phyloP scores from a whole-genome alignment of 805 yeast species.

The Limtongozyma cylindracea region DNA sequence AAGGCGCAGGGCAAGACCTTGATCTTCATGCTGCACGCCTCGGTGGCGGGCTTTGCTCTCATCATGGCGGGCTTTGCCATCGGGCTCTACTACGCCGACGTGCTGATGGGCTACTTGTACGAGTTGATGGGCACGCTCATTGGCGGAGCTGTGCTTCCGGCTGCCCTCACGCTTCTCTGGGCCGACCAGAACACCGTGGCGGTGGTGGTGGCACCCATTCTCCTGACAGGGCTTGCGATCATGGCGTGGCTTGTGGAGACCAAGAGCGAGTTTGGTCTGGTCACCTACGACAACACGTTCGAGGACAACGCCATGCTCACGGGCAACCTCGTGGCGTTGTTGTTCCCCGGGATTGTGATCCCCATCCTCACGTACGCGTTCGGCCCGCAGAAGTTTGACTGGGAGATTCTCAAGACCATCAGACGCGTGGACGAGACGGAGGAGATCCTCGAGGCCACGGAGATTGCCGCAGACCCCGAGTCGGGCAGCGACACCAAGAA shows the following conservation, averaged over 20 bases:
- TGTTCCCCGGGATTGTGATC: conserved; percentile 40
- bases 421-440: conserved; percentile 48
- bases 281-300: conserved; percentile 27
- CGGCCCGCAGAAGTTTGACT: conserved; percentile 54
- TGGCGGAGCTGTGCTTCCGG: conserved; percentile 68
- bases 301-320: conserved; percentile 72
- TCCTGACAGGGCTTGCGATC: conserved; percentile 53
- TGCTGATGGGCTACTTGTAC: conserved; percentile 71
- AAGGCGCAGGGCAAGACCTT: conserved; percentile 50
- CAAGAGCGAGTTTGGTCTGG: conserved; percentile 8
- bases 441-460: conserved; percentile 22
- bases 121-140: conserved; percentile 79
- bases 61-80: conserved; percentile 66
- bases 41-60: conserved; percentile 30
- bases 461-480: conserved; percentile 1
- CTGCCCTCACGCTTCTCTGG: conserved; percentile 39
- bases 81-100: conserved; percentile 60
- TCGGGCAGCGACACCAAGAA: conserved; percentile 2
- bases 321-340: conserved; percentile 67
- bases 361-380: conserved; percentile 41
- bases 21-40: conserved; percentile 38
- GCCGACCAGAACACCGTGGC: conserved; percentile 40
- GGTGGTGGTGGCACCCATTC: conserved; percentile 50
- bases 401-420: conserved; percentile 32
- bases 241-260: conserved; percentile 24